Conservation (phyloP, 148 eudicot species). For the Rhododendron molle region DNA sequence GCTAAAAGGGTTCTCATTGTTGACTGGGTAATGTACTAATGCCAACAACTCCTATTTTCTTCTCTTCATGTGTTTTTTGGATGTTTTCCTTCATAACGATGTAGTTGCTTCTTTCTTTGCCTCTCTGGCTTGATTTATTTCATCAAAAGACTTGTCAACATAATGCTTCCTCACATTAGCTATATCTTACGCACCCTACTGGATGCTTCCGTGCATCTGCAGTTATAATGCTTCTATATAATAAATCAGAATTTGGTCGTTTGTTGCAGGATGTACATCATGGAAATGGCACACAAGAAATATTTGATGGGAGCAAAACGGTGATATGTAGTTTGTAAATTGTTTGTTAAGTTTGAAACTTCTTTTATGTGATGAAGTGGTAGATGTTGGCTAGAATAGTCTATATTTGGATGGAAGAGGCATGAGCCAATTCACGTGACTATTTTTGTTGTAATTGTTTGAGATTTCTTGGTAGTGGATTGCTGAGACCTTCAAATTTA, state of each 20-base stretch:
- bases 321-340: slow-evolving; percentile 32
- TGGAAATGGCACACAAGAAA: slow-evolving; percentile 99
- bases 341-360: neutral
- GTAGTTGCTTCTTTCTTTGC: neutral
- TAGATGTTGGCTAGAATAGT: neutral
- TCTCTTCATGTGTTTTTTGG: neutral
- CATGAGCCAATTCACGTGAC: neutral
- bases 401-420: neutral
- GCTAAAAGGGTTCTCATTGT: slow-evolving; percentile 86
- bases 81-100: neutral
- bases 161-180: neutral
- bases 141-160: neutral
- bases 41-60: neutral
- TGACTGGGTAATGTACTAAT: slow-evolving; percentile 94
- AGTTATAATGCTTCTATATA: neutral
- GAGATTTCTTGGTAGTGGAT: neutral
- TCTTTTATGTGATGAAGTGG: neutral
- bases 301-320: slow-evolving; percentile 77
- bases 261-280: slow-evolving; percentile 91
- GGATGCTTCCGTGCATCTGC: neutral
- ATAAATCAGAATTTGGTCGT: neutral
- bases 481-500: neutral
- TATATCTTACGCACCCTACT: neutral
- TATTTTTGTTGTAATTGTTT: neutral
- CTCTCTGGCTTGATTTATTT: neutral